Percentiles rank a stretch among this genome's conserved stretches.
phyloP scores from a whole-genome alignment of 106 monocot genomes.

The Chionographis japonica region DNA sequence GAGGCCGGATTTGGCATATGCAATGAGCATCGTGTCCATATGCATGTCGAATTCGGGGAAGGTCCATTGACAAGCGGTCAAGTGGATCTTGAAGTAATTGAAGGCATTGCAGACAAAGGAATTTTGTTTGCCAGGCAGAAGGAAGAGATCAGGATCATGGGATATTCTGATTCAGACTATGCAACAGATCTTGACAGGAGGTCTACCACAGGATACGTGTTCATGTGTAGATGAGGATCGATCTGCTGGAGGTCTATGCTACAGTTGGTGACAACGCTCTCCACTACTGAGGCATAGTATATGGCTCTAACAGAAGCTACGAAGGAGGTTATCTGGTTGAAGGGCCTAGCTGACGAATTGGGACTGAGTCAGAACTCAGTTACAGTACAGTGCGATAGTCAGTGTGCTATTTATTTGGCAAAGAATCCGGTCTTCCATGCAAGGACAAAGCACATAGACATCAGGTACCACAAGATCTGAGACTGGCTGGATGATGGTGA shows the following conservation, averaged over 20 bases:
- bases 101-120: not conserved
- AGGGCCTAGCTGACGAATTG: too few species aligned
- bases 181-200: not conserved
- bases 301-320: too few species aligned
- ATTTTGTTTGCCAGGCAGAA: not conserved
- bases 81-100: slow-evolving; percentile 1
- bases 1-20: not conserved
- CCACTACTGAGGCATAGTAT: too few species aligned
- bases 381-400: not conserved
- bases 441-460: too few species aligned
- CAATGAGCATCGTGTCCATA: not conserved
- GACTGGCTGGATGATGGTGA: not conserved
- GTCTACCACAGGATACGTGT: not conserved
- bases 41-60: slow-evolving; percentile 7
- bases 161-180: not conserved
- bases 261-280: too few species aligned
- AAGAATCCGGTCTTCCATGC: too few species aligned
- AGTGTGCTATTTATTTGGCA: not conserved
- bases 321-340: too few species aligned
- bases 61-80: not conserved
- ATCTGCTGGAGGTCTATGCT: not conserved
- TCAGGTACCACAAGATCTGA: too few species aligned
- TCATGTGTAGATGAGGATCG: not conserved
- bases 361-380: too few species aligned
- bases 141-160: not conserved